These are phyloP conservation scores for Sphagnum tenellum DNA, from an alignment of 225 moss, liverwort and hornwort genomes.

Conservation along the genomic window DNA sequence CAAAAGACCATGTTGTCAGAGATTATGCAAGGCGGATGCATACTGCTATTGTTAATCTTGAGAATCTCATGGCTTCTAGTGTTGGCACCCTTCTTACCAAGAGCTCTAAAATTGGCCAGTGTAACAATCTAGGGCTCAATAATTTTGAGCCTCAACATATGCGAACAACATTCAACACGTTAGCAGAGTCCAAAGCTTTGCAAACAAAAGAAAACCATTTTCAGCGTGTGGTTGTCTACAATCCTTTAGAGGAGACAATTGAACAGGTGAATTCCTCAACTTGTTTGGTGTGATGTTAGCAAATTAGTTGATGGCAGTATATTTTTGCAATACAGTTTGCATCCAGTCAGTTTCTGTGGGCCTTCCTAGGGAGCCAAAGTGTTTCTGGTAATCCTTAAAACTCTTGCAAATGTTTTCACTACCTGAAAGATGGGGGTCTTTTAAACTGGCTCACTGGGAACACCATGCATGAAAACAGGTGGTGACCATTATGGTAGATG, in stretches of 20 bases:
- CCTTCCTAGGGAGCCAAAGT: too few relatives aligned
- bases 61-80: slow-evolving; percentile 63
- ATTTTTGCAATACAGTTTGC: too few relatives aligned
- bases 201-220: slow-evolving; percentile 43
- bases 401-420: too few relatives aligned
- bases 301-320: too few relatives aligned
- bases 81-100: slow-evolving; percentile 57
- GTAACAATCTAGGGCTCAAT: slow-evolving; percentile 17
- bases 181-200: slow-evolving; percentile 27
- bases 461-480: slow-evolving; percentile 28
- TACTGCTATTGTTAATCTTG: slow-evolving; percentile 57
- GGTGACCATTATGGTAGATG: slow-evolving; percentile 64
- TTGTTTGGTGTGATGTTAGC: too few relatives aligned
- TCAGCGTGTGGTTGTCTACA: slow-evolving; percentile 78
- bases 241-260: slow-evolving; percentile 64
- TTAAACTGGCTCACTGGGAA: too few relatives aligned
- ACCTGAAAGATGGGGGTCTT: too few relatives aligned
- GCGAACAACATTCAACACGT: slow-evolving; percentile 31
- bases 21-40: slow-evolving; percentile 85
- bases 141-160: slow-evolving; percentile 58
- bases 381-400: too few relatives aligned
- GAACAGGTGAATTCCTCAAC: slow-evolving; percentile 42
- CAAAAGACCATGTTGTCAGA: slow-evolving; percentile 79
- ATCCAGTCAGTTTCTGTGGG: too few relatives aligned
- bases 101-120: slow-evolving; percentile 21